These are phyloP conservation scores for Bryum argenteum DNA, from an alignment of 225 moss, liverwort and hornwort genomes.

Conservation along the genomic window DNA sequence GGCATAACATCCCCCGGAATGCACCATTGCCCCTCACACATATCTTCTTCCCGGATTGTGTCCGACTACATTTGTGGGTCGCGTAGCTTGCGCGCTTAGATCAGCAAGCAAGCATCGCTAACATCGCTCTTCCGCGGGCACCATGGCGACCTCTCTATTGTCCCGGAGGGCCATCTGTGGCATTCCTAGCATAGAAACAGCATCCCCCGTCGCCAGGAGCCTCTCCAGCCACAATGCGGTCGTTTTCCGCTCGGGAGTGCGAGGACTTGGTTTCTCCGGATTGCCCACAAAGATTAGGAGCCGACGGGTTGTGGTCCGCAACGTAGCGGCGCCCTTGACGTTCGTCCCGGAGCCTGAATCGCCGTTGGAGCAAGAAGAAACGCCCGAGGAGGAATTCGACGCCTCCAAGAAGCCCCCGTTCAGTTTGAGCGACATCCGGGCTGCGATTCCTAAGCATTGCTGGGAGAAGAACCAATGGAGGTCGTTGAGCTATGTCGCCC, in stretches of 20 bases:
- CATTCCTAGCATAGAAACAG: background rate
- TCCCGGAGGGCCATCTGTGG: constrained; percentile 37
- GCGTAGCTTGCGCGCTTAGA: background rate
- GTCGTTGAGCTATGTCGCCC: constrained; percentile 74
- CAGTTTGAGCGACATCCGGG: constrained; percentile 76
- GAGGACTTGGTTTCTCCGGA: constrained; percentile 11
- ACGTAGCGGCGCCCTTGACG: constrained; percentile 72
- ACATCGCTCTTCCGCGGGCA: background rate
- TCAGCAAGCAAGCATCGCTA: background rate
- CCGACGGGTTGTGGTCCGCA: constrained; percentile 37
- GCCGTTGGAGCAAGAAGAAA: constrained; percentile 26
- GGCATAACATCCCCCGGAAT: constrained; percentile 14
- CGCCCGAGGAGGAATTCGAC: constrained; percentile 49
- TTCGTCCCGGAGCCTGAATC: constrained; percentile 57
- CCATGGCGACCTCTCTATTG: constrained; percentile 55
- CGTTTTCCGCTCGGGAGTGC: constrained; percentile 16
- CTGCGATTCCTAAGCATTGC: constrained; percentile 95
- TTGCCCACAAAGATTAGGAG: background rate
- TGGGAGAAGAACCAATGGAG: constrained; percentile 87
- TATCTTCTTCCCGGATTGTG: constrained; percentile 9
- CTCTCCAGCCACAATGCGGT: constrained; percentile 28
- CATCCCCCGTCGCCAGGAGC: background rate
- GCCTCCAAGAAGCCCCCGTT: constrained; percentile 69
- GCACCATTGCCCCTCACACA: background rate
- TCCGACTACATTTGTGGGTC: background rate